phyloP scores from a whole-genome alignment of 192 early-diverging fungal species.

The Coemansia nantahalensis region DNA sequence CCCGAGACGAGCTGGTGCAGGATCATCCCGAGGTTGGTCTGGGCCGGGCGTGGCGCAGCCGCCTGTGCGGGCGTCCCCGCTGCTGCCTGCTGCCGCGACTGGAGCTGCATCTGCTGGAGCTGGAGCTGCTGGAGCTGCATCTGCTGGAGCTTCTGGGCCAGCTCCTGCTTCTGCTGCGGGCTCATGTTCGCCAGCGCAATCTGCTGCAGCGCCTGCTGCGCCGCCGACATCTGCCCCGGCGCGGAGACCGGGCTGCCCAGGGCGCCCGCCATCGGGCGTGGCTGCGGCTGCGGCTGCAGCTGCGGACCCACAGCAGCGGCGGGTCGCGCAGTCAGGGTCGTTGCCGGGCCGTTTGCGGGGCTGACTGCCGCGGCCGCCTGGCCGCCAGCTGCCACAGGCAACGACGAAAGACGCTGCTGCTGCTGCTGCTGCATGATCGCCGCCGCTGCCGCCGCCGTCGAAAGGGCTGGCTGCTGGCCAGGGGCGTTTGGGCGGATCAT shows the following conservation, averaged over 20 bases:
- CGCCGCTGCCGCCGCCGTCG: not conserved
- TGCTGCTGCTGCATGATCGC: not conserved
- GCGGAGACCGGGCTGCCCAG: slow-evolving; percentile 26
- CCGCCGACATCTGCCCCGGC: slow-evolving; percentile 13
- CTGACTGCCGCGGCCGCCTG: not conserved
- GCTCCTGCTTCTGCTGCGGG: slow-evolving; percentile 25
- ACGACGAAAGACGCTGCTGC: not conserved
- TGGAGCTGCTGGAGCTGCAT: slow-evolving; percentile 6
- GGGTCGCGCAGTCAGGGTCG: slow-evolving; percentile 1
- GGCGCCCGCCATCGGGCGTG: slow-evolving; percentile 5
- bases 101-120: slow-evolving; percentile 25
- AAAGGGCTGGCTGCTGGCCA: not conserved
- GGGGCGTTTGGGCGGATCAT: slow-evolving; percentile 5
- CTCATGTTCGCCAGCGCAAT: slow-evolving; percentile 16
- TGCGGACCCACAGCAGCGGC: not conserved
- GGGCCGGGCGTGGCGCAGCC: slow-evolving; percentile 14
- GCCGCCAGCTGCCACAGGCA: not conserved
- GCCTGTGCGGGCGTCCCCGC: slow-evolving; percentile 2
- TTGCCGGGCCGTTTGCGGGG: not conserved
- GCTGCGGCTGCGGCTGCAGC: not conserved
- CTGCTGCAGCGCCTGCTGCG: slow-evolving; percentile 18
- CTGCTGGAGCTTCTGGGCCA: slow-evolving; percentile 14
- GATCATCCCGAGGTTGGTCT: slow-evolving; percentile 23
- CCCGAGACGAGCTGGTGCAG: slow-evolving; percentile 40
- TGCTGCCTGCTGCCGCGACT: slow-evolving; percentile 12